Evolutionary conservation across 2,329 filamentous ascomycete species (phyloP).

Genomic region (Colletotrichum orbiculare): DNA sequence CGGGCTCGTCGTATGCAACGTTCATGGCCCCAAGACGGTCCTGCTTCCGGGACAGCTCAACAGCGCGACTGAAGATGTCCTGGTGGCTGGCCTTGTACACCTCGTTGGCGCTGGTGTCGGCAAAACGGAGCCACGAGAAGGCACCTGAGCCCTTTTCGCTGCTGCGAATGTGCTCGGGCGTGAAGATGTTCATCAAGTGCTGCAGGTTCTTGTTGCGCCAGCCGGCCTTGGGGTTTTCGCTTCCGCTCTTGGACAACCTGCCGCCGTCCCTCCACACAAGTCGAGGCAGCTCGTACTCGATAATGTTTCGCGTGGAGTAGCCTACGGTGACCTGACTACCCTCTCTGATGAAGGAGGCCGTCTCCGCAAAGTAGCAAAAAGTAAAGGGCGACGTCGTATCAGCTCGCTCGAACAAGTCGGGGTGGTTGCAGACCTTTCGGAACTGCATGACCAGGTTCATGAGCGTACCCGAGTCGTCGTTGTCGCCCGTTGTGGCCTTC

Average conservation of each 20-base stretch:
- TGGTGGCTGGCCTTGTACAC: constrained; percentile 75
- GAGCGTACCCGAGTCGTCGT: constrained; percentile 92
- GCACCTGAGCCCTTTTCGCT: constrained; percentile 70
- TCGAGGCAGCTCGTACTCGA: constrained; percentile 85
- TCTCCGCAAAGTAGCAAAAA: constrained; percentile 90
- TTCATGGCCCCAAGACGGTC: constrained; percentile 74
- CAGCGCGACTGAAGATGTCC: constrained; percentile 79
- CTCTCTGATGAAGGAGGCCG: constrained; percentile 93
- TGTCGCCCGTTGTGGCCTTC: constrained; percentile 93
- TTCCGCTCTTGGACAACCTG: constrained; percentile 78
- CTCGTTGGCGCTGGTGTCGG: constrained; percentile 80
- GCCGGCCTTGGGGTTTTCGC: constrained; percentile 79
- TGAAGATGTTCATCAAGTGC: constrained; percentile 92
- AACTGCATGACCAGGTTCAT: constrained; percentile 99
- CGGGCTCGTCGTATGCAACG: constrained; percentile 76
- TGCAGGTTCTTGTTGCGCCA: constrained; percentile 82
- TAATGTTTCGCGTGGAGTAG: constrained; percentile 88
- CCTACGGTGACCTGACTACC: constrained; percentile 81
- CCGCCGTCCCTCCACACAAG: constrained; percentile 86
- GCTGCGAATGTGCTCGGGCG: constrained; percentile 78
- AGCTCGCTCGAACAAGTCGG: constrained; percentile 94
- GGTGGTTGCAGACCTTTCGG: constrained; percentile 98
- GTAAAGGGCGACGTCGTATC: constrained; percentile 90
- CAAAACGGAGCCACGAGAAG: constrained; percentile 93
- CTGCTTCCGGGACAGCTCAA: constrained; percentile 65